Evolutionary conservation across 208 protist species (phyloP), one percentile per base, ranked within the genome.

Genomic region (Willaertia magna): DNA sequence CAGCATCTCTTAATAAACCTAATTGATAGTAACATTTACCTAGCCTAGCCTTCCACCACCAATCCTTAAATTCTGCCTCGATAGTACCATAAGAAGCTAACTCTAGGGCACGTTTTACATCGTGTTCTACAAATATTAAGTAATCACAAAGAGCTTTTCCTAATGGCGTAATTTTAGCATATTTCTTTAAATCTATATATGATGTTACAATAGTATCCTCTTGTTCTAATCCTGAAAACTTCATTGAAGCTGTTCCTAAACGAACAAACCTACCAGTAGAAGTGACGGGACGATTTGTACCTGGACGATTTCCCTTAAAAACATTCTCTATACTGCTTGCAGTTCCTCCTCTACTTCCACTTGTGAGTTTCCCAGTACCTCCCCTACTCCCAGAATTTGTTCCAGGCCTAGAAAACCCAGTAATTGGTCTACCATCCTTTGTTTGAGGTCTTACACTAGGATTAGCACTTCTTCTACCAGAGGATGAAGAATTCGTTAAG

Each of bases 21-120:
- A 98, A 90, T 87, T 96, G 93, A 87, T 97, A 98, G 87, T 95
- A 95, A 46, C 93, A 93, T 90, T 97, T 97, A 20, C 94, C 96
- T 43, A 97, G 90, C 4, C 95, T 90, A 75, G 94, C 93, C 87
- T 96, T 95, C 96, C 96, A 98, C 94, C 94, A 98, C 96, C 96
- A 98, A 89, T 97, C 95, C 48, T 93, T 90, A 42, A 89, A 89
- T 34, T 91, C 86, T 12, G 44, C 48, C n/a, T 74, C 55, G n/a
- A 85, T 78, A 0, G 89, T 90, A 30, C 79, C 87, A 61, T 67
- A 88, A 12, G 85, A 88, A 82, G 92, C 93, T 43, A 98, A 91
- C 86, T 97, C 95, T 67, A 98, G 83, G 67, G 95, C 96, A 87
- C 94, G 89, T 86, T 91, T 91, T 2, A 95, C 95, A 74, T 94